Percentiles rank a stretch among this genome's conserved stretches.
Conservation (phyloP, 176 grass and related monocot species). For the Zea luxurians region DNA sequence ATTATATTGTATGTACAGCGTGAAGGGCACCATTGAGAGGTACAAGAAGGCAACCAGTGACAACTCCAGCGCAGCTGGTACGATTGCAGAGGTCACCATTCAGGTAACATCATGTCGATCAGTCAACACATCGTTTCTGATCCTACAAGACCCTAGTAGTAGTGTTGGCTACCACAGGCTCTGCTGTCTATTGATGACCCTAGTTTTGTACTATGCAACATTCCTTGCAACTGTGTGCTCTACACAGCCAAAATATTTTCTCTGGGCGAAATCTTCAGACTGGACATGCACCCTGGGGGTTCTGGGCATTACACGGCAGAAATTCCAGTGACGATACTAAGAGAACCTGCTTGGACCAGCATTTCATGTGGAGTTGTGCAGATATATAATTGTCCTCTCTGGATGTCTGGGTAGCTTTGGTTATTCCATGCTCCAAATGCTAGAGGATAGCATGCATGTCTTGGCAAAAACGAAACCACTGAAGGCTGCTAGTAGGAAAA, state of each 20-base stretch:
- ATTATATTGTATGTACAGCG: slow-evolving; percentile 39
- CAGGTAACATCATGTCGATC: slow-evolving; percentile 64
- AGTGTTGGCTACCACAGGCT: background rate
- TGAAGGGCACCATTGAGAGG: slow-evolving; percentile 82
- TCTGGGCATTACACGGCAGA: slow-evolving; percentile 24
- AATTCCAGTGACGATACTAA: slow-evolving; percentile 8
- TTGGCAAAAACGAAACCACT: background rate
- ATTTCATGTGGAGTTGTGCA: background rate
- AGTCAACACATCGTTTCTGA: slow-evolving; percentile 33
- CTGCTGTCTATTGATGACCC: background rate
- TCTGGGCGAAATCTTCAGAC: slow-evolving; percentile 33
- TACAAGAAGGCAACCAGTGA: slow-evolving; percentile 84
- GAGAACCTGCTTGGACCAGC: slow-evolving; percentile 1
- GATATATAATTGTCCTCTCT: background rate
- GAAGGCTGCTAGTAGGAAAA: background rate
- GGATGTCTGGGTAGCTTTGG: background rate
- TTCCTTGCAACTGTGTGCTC: slow-evolving; percentile 27
- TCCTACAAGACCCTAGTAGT: background rate
- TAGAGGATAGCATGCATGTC: background rate
- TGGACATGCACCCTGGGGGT: slow-evolving; percentile 24
- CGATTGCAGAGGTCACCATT: slow-evolving; percentile 64
- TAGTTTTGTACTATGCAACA: slow-evolving; percentile 20
- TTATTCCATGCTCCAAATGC: slow-evolving; percentile 12
- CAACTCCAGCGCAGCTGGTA: slow-evolving; percentile 55
- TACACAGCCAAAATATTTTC: slow-evolving; percentile 1